Evolutionary conservation across 345 rosid species (phyloP).

Genomic region (Clarkia xantiana): DNA sequence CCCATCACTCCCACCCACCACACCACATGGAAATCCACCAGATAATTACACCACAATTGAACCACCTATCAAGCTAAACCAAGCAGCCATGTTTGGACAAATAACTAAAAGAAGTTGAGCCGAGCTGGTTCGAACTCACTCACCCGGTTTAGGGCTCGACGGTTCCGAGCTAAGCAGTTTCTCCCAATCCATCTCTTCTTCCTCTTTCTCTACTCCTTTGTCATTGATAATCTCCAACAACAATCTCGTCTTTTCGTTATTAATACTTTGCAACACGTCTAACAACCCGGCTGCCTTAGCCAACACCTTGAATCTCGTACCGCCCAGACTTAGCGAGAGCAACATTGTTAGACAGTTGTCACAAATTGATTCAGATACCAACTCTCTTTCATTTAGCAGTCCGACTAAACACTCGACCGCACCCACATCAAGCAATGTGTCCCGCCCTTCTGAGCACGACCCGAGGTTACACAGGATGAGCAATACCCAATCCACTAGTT

Average conservation of each 20-base stretch:
- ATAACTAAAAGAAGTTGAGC: not conserved
- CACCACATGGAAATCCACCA: not conserved
- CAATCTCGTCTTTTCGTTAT: slow-evolving; percentile 35
- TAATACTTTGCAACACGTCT: slow-evolving; percentile 42
- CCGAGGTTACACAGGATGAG: slow-evolving; percentile 46
- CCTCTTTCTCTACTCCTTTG: slow-evolving; percentile 21
- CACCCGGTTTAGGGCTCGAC: slow-evolving; percentile 10
- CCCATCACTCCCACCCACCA: not conserved
- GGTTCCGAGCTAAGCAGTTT: slow-evolving; percentile 46
- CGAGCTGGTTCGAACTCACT: not conserved
- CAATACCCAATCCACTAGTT: slow-evolving; percentile 30
- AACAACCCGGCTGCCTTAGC: slow-evolving; percentile 49
- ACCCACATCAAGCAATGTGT: slow-evolving; percentile 59
- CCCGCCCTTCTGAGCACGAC: slow-evolving; percentile 38
- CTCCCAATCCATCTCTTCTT: slow-evolving; percentile 65
- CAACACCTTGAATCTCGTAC: slow-evolving; percentile 55
- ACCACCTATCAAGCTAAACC: not conserved
- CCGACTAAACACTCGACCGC: slow-evolving; percentile 57
- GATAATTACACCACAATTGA: not conserved
- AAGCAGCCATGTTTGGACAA: not conserved
- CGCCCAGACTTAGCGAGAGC: slow-evolving; percentile 41
- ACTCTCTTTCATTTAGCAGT: slow-evolving; percentile 21
- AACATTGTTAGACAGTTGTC: slow-evolving; percentile 56
- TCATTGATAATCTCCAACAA: slow-evolving; percentile 36
- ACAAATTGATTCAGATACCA: slow-evolving; percentile 26